Base-by-base conservation (phyloP, 306 rosid genomes). In the Fagus sylvatica region DNA sequence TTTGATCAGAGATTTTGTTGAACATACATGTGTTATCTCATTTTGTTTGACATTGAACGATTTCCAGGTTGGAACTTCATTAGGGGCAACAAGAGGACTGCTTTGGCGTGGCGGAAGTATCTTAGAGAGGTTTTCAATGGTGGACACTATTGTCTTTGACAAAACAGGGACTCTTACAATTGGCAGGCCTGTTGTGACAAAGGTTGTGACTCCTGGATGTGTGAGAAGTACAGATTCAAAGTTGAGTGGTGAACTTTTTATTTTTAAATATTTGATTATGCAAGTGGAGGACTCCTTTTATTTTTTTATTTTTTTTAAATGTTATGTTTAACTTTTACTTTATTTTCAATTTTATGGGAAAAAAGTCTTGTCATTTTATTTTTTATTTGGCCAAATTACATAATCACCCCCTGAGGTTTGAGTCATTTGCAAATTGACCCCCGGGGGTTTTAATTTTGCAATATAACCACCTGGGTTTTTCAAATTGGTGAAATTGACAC, bases 131-230 rank as follows among this genome's bases (percentile, higher is more conserved):
- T 94, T 94, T 87, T 89, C 98, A 62, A 88, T 87, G 95, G 98
- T 89, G 57, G 79, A 90, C 71, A 67, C 95, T 74, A 77, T 94
- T 74, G 97, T 94, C 75, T 94, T 94, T 80, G 98, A 94, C 86
- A 94, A 94, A 88, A 94, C 98, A 37, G 98, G 98, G 82, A 94
- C 98, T 82, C 87, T 94, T 79, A 94, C 98, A 1, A 79, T 94
- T 85, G 98, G 98, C 69, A 90, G 85, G 81, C 98, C 98, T 65
- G 91, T 92, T 74, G 97, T 94, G 72, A 92, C 91, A 69, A 92
- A 89, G 85, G 88, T 94, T 78, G 82, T 92, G 68, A 76, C 87
- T 36, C 73, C 91, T 8, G 77, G 84, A 74, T 68, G 72, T 83
- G 84, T 60, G 40, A 80, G 81, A 66, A 73, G 67, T 84, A 77